Evolutionary conservation across 1,284 basidiomycete species (phyloP).

Genomic region (Coniophora puteana): DNA sequence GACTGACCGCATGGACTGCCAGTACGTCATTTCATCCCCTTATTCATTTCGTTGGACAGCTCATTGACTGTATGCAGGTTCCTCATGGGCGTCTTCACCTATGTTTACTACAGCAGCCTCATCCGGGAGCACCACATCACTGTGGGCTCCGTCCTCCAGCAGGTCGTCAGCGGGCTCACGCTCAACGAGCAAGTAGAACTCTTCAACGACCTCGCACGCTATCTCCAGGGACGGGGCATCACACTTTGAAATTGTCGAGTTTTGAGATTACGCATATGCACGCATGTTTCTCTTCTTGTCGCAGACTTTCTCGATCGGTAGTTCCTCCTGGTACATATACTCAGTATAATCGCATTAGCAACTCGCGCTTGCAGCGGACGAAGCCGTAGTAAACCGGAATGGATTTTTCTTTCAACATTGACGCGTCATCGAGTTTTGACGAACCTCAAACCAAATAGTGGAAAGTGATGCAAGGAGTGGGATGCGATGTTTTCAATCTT

Average conservation of each 20-base stretch:
- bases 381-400: too few relatives aligned
- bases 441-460: too few relatives aligned
- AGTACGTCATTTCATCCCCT: slow-evolving; percentile 56
- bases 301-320: too few relatives aligned
- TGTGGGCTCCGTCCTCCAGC: slow-evolving; percentile 86
- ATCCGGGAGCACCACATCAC: slow-evolving; percentile 86
- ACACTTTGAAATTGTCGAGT: slow-evolving; percentile 2
- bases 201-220: slow-evolving; percentile 68
- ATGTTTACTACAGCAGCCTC: slow-evolving; percentile 91
- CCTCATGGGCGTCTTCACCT: slow-evolving; percentile 97
- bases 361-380: too few relatives aligned
- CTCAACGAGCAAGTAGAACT: slow-evolving; percentile 85
- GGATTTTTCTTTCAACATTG: too few relatives aligned
- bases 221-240: slow-evolving; percentile 69
- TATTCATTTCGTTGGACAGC: not conserved
- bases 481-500: too few relatives aligned
- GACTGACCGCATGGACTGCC: slow-evolving; percentile 99
- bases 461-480: too few relatives aligned
- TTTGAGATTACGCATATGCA: too few relatives aligned
- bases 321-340: too few relatives aligned
- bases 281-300: too few relatives aligned
- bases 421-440: too few relatives aligned
- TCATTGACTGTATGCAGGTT: slow-evolving; percentile 55
- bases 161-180: slow-evolving; percentile 85
- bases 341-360: too few relatives aligned